Evolutionary conservation across 176 grass and related monocot genomes (phyloP), one percentile per base, ranked within the genome.

Genomic region (Aegilops speltoides): DNA sequence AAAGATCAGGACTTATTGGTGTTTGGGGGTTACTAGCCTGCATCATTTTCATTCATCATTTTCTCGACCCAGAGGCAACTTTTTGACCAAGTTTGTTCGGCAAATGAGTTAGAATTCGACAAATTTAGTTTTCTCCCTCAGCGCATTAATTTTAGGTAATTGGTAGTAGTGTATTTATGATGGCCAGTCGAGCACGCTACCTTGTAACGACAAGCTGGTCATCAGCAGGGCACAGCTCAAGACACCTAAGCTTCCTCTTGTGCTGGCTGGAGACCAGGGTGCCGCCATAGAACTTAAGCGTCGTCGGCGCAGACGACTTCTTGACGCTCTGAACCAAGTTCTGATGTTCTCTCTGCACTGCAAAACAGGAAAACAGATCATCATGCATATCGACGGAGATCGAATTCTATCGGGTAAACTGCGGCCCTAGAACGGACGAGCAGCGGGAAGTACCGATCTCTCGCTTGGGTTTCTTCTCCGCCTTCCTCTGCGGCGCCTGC

Each of bases 141-240:
- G 69, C 40, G 31, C 29, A 78, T 88, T 75, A 61, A 72, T 38
- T 1, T 25, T 32, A 61, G 54, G 29, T 5, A 64, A 17, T 90
- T 62, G 25, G 45, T 43, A 52, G 4, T 52, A 9, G 5, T 22
- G 7, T 59, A 23, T 69, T 69, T 15, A 77, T 38, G 2, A 77
- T 8, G 62, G 73, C 62, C 11, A 1, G 10, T 54, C 16, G 38
- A 86, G 1, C 61, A 48, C 87, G 1, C 56, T 59, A 99, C 97
- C 90, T 99, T 77, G 94, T 99, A 89, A 93, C 83, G 74, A 96
- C 88, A 23, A 99, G 94, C 73, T 91, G 89, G 81, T 99, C 92
- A 87, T 96, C 96, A 48, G 61, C 84, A 41, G 90, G 97, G 64
- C 97, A 93, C 12, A 99, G 85, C 85, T 94, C 92, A 68, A 99